These are phyloP conservation scores for Papiliotrema flavescens DNA, from an alignment of 1,284 basidiomycete genomes.

Conservation along the genomic window DNA sequence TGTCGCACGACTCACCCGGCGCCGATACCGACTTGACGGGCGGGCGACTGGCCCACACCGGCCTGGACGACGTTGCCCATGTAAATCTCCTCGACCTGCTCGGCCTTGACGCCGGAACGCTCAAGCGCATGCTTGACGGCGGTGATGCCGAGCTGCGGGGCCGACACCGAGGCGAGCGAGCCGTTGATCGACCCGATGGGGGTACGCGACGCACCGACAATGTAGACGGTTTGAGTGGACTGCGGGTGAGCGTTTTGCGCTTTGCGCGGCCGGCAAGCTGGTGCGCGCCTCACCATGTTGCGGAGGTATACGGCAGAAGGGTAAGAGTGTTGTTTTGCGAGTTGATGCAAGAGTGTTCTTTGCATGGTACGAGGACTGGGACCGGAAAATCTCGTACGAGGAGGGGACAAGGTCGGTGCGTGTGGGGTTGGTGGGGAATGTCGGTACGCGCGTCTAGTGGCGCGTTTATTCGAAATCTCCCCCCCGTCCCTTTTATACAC, in stretches of 20 bases:
- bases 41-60: slow-evolving; percentile 90
- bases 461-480: background rate
- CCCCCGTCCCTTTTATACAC: background rate
- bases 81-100: slow-evolving; percentile 87
- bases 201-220: slow-evolving; percentile 90
- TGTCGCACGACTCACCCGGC: slow-evolving; percentile 58
- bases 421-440: background rate
- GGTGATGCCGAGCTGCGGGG: slow-evolving; percentile 81
- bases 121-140: slow-evolving; percentile 88
- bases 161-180: slow-evolving; percentile 78
- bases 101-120: slow-evolving; percentile 73
- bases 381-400: background rate
- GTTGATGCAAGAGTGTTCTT: background rate
- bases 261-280: background rate
- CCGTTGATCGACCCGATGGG: slow-evolving; percentile 94
- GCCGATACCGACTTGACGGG: slow-evolving; percentile 86
- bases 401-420: background rate
- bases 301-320: background rate
- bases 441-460: background rate
- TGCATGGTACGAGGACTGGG: background rate
- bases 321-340: background rate
- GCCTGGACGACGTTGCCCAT: slow-evolving; percentile 97
- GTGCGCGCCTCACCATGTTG: slow-evolving; percentile 11
- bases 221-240: slow-evolving; percentile 74
- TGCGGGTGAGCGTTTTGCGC: slow-evolving; percentile 1